Conservation (phyloP, 2,329 filamentous ascomycete genomes). For the Shiraia sp. region DNA sequence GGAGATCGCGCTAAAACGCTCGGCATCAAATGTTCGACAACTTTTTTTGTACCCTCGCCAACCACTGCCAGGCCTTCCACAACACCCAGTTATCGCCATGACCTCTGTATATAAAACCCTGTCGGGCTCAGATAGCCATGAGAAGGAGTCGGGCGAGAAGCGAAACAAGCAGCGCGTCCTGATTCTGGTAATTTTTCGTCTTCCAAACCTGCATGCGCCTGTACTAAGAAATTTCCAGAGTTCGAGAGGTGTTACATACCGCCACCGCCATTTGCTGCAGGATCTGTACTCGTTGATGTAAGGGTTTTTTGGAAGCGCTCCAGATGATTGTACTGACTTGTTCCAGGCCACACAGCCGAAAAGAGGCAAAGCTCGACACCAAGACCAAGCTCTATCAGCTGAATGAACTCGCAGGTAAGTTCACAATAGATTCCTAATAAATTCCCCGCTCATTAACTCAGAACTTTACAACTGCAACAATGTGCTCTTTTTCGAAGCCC, state of each 20-base stretch:
- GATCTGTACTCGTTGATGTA: constrained; percentile 81
- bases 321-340: constrained; percentile 7
- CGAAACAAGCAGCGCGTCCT: constrained; percentile 68
- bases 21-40: constrained; percentile 33
- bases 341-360: constrained; percentile 74
- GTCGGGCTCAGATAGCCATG: constrained; percentile 47
- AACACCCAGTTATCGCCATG: constrained; percentile 45
- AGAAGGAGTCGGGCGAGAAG: constrained; percentile 37
- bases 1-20: constrained; percentile 21
- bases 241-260: constrained; percentile 89
- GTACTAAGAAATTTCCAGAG: constrained; percentile 51
- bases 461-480: constrained; percentile 93
- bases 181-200: constrained; percentile 60
- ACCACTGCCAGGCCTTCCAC: constrained; percentile 14
- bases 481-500: constrained; percentile 90
- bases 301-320: constrained; percentile 1
- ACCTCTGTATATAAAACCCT: constrained; percentile 62
- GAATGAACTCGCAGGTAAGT: constrained; percentile 45
- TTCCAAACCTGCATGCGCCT: constrained; percentile 3
- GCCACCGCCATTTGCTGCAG: constrained; percentile 90
- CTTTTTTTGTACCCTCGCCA: constrained; percentile 20
- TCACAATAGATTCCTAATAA: background rate
- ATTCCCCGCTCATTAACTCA: constrained; percentile 13
- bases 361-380: constrained; percentile 95
- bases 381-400: constrained; percentile 74